Evolutionary conservation across 2,329 filamentous ascomycete species (phyloP).

Genomic region (Sclerotinia subarctica): DNA sequence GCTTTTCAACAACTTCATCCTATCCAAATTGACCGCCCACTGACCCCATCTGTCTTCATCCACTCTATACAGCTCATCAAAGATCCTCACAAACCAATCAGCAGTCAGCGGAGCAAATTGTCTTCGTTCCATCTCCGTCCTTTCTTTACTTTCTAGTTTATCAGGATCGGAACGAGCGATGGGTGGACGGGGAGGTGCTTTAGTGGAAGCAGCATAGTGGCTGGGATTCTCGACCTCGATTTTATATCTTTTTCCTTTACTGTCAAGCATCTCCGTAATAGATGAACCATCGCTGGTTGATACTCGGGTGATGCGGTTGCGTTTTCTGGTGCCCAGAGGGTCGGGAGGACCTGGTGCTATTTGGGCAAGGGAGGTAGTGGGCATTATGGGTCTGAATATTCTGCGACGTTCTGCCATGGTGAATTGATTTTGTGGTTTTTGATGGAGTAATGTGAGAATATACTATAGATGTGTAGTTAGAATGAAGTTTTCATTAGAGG

Average conservation of each 20-base stretch:
- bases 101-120: not conserved
- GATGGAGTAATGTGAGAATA: not conserved
- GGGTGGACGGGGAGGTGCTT: not conserved
- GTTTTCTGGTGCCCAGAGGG: not conserved
- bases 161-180: not conserved
- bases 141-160: not conserved
- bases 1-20: not conserved
- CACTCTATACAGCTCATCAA: conserved; percentile 1
- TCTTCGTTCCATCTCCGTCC: not conserved
- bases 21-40: conserved; percentile 7
- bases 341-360: not conserved
- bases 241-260: not conserved
- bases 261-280: not conserved
- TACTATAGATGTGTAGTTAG: not conserved
- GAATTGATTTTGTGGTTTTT: not conserved
- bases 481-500: not conserved
- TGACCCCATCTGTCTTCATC: not conserved
- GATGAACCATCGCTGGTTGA: not conserved
- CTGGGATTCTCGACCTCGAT: not conserved
- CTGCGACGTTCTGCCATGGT: not conserved
- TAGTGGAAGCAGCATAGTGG: not conserved
- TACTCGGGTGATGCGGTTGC: not conserved
- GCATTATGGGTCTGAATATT: not conserved
- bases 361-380: not conserved
- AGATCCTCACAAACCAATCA: not conserved